phyloP scores from a whole-genome alignment of 345 rosid species.

The Hibiscus tridactylites region DNA sequence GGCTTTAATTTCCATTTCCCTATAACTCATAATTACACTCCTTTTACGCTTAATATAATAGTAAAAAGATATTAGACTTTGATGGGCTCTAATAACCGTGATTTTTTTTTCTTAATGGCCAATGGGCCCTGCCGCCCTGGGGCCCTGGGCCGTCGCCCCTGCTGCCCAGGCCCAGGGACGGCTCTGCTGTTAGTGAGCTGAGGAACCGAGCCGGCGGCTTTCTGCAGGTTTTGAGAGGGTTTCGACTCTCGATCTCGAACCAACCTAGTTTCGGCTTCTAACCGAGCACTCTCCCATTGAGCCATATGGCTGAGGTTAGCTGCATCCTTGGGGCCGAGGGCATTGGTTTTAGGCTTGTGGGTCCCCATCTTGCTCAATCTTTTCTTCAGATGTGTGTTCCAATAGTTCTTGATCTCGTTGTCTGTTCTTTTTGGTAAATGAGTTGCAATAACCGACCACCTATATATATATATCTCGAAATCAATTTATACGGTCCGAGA shows the following conservation, averaged over 20 bases:
- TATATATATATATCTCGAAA: neutral
- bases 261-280: constrained; percentile 31
- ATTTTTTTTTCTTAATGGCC: too few species aligned
- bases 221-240: neutral
- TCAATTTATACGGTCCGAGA: too few species aligned
- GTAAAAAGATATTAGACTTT: too few species aligned
- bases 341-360: constrained; percentile 27
- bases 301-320: constrained; percentile 31
- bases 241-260: constrained; percentile 20
- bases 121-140: too few species aligned
- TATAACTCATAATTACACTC: too few species aligned
- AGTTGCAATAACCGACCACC: constrained; percentile 41
- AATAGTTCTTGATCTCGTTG: constrained; percentile 41
- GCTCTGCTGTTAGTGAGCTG: neutral
- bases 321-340: constrained; percentile 10
- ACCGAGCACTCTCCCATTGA: constrained; percentile 35
- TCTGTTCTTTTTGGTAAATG: constrained; percentile 36
- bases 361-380: constrained; percentile 32
- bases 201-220: neutral
- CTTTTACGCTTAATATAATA: too few species aligned
- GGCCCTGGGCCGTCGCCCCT: too few species aligned
- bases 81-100: too few species aligned
- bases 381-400: constrained; percentile 45
- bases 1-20: too few species aligned
- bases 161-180: too few species aligned